Evolutionary conservation across 257 asterid species (phyloP).

Genomic region (Fraxinus excelsior): DNA sequence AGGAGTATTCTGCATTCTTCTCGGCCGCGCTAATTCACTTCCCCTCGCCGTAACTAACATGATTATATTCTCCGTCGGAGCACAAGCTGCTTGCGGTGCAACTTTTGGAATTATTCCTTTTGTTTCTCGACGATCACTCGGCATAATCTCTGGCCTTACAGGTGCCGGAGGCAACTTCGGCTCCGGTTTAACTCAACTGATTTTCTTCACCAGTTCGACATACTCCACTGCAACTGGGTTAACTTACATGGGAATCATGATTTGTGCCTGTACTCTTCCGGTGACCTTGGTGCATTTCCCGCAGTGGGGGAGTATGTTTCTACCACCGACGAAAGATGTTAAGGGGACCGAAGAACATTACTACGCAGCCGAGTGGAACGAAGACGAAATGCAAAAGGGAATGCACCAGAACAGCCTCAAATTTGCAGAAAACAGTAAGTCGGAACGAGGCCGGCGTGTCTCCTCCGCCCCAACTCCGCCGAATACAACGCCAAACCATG

Average conservation of each 20-base stretch:
- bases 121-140: constrained; percentile 53
- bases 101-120: constrained; percentile 51
- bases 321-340: constrained; percentile 38
- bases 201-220: constrained; percentile 42
- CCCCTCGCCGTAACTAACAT: constrained; percentile 41
- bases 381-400: constrained; percentile 49
- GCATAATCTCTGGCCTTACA: constrained; percentile 47
- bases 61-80: constrained; percentile 59
- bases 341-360: constrained; percentile 46
- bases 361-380: constrained; percentile 50
- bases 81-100: constrained; percentile 65
- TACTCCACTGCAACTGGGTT: constrained; percentile 41
- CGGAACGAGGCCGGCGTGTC: constrained; percentile 58
- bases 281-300: constrained; percentile 56
- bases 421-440: constrained; percentile 59
- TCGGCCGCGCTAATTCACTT: constrained; percentile 45
- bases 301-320: constrained; percentile 75
- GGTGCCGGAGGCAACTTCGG: constrained; percentile 76
- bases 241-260: constrained; percentile 55
- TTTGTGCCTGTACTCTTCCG: constrained; percentile 49
- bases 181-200: constrained; percentile 51
- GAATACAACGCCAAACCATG: constrained; percentile 33
- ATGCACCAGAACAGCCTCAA: constrained; percentile 59
- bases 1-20: constrained; percentile 48
- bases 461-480: constrained; percentile 41